A percentile compares a stretch with the other conserved stretches of the same genome.
Conservation (phyloP, 2,329 filamentous ascomycete genomes). For the Claviceps maximensis region DNA sequence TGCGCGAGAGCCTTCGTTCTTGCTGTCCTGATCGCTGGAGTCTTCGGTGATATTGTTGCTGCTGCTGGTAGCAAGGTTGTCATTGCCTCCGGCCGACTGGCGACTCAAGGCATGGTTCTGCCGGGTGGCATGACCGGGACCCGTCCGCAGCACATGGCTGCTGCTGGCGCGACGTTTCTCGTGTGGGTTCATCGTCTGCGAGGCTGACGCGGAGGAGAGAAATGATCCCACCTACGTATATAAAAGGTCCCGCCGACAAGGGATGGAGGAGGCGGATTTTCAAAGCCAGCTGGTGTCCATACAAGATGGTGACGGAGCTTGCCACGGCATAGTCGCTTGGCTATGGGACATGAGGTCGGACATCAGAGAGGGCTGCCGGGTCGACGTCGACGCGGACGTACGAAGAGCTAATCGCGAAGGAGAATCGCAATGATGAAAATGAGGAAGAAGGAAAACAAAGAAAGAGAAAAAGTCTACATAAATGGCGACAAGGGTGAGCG, state of each 20-base stretch:
- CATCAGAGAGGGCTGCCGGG: too few species aligned
- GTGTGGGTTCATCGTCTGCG: constrained; percentile 14
- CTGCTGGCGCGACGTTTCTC: constrained; percentile 31
- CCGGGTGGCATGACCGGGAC: constrained; percentile 9
- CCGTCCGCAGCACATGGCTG: constrained; percentile 13
- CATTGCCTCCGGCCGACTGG: not conserved
- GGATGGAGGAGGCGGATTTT: not conserved
- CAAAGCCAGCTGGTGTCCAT: not conserved
- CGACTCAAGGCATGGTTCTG: constrained; percentile 7
- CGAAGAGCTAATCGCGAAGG: too few species aligned
- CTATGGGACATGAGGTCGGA: too few species aligned
- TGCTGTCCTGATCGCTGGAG: constrained; percentile 11
- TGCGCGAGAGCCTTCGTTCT: constrained; percentile 8
- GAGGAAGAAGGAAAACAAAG: too few species aligned
- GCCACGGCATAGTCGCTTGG: not conserved
- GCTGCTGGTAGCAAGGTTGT: not conserved
- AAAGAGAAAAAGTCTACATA: too few species aligned
- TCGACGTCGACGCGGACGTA: too few species aligned
- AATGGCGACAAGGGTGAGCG: too few species aligned
- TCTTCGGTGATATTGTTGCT: constrained; percentile 12
- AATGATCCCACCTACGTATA: too few species aligned
- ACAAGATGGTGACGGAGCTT: not conserved
- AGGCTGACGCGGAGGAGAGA: too few species aligned
- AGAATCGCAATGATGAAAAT: too few species aligned
- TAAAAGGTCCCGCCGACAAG: too few species aligned